Percentiles rank a stretch among this genome's conserved stretches.
Evolutionary conservation across 2,329 filamentous ascomycete species (phyloP).

Genomic region (Alternaria brassicicola): DNA sequence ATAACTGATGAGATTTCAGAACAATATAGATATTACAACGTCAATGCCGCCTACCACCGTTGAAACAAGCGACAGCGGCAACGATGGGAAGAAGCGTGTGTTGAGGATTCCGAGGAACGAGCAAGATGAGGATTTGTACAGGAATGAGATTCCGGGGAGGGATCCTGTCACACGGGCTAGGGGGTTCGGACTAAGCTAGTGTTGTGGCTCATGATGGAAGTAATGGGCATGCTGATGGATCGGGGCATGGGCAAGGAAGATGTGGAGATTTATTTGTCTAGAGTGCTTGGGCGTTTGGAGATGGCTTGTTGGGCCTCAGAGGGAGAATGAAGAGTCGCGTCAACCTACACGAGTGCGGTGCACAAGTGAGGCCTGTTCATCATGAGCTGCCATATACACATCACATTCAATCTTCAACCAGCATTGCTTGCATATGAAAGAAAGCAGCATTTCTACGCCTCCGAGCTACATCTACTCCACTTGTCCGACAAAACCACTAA

Average conservation of each 20-base stretch:
- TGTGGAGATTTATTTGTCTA: no score
- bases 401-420: no score
- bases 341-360: neutral
- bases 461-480: neutral
- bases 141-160: constrained; percentile 27
- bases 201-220: neutral
- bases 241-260: no score
- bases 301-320: neutral
- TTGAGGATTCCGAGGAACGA: constrained; percentile 31
- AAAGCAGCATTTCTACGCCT: neutral
- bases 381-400: no score
- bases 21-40: constrained; percentile 37
- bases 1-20: constrained; percentile 42
- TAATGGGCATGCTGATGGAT: neutral
- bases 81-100: neutral
- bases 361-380: neutral
- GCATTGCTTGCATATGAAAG: neutral
- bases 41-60: constrained; percentile 27
- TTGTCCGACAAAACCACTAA: neutral
- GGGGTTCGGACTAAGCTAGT: neutral
- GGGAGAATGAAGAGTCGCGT: neutral
- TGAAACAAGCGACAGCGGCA: constrained; percentile 2
- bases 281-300: neutral
- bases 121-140: constrained; percentile 41
- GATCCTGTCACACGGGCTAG: constrained; percentile 22